Conservation (phyloP, 257 asterid genomes). For the Parsonsia alboflavescens region DNA sequence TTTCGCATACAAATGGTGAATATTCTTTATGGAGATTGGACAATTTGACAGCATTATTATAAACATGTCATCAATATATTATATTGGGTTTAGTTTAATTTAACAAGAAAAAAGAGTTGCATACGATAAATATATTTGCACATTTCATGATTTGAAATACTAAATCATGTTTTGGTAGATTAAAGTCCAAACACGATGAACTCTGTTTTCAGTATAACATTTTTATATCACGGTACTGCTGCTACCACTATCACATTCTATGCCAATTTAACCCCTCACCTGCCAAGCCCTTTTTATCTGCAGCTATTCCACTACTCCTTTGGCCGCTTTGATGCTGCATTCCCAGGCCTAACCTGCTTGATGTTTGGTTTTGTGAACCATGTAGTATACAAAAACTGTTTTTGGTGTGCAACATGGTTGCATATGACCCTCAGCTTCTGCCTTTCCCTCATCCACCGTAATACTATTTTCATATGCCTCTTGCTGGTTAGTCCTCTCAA, state of each 20-base stretch:
- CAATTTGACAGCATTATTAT: not conserved
- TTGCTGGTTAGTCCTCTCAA: conserved; percentile 69
- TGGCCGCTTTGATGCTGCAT: conserved; percentile 33
- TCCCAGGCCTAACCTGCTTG: conserved; percentile 31
- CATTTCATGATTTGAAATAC: not conserved
- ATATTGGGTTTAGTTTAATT: no score
- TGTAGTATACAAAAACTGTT: conserved; percentile 67
- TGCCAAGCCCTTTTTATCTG: no score
- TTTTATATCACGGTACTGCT: no score
- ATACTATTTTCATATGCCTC: conserved; percentile 73
- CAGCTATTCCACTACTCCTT: conserved; percentile 8
- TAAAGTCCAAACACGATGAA: not conserved
- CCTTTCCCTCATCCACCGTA: conserved; percentile 91
- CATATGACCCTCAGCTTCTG: conserved; percentile 67
- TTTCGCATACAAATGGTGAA: not conserved
- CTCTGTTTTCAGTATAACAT: not conserved
- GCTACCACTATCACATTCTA: not conserved
- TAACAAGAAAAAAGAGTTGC: not conserved
- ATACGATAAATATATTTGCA: not conserved
- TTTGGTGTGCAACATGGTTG: conserved; percentile 73
- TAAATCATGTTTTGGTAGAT: not conserved
- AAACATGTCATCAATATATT: no score
- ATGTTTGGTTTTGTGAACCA: conserved; percentile 71
- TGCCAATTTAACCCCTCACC: not conserved
- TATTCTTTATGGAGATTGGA: not conserved